A percentile compares a stretch with the other conserved stretches of the same genome.
These are phyloP conservation scores for Pythium periplocum DNA, from an alignment of 352 stramenopile species.

Conservation along the genomic window DNA sequence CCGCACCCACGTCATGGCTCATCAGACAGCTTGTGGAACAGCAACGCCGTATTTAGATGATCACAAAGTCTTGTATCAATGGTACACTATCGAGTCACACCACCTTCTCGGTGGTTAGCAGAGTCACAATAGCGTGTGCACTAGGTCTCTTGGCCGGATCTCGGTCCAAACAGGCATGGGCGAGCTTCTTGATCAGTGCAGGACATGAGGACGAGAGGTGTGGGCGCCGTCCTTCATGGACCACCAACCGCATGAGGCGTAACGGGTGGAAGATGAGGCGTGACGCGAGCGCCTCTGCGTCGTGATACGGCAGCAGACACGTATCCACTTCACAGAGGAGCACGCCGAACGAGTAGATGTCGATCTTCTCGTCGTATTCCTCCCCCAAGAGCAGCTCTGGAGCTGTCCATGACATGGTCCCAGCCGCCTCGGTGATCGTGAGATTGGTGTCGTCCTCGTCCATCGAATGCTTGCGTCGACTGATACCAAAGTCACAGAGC, in stretches of 20 bases:
- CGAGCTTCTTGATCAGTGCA: conserved; percentile 50
- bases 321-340: conserved; percentile 71
- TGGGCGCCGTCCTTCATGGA: conserved; percentile 52
- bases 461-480: conserved; percentile 35
- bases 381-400: conserved; percentile 59
- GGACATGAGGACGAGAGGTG: conserved; percentile 48
- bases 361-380: conserved; percentile 66
- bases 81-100: conserved; percentile 2
- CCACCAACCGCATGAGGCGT: conserved; percentile 50
- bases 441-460: conserved; percentile 39
- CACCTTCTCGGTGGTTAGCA: conserved; percentile 9
- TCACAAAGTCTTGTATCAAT: too few species aligned
- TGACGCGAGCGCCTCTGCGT: conserved; percentile 33
- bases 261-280: conserved; percentile 46
- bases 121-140: conserved; percentile 32
- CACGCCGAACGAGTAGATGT: conserved; percentile 77
- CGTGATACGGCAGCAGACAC: conserved; percentile 61
- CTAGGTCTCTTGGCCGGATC: conserved; percentile 44
- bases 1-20: too few species aligned
- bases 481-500: conserved; percentile 48
- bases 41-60: too few species aligned
- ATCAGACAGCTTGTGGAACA: too few species aligned
- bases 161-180: conserved; percentile 43
- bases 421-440: conserved; percentile 41
- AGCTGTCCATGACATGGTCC: conserved; percentile 61